These are phyloP conservation scores for Candida neerlandica DNA, from an alignment of 1,139 yeast genomes.

Conservation along the genomic window DNA sequence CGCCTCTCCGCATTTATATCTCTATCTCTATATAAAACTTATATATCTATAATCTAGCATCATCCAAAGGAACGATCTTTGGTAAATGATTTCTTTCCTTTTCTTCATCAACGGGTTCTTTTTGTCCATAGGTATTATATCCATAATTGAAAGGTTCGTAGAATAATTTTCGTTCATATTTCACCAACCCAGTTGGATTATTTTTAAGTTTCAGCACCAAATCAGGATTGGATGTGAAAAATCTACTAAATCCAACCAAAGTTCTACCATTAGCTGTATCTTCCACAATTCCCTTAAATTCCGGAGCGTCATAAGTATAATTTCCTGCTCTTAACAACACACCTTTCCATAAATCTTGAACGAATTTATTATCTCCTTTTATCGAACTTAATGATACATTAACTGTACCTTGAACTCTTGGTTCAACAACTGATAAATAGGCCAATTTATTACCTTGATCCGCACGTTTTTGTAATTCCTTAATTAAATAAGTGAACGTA, in stretches of 20 bases:
- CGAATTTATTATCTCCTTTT: conserved; percentile 35
- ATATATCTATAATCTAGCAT: conserved; percentile 5
- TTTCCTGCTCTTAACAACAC: conserved; percentile 50
- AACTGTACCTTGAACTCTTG: conserved; percentile 25
- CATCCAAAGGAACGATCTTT: conserved; percentile 2
- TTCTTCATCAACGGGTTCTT: conserved; percentile 20
- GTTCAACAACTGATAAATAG: conserved; percentile 56
- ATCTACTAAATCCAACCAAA: conserved; percentile 49
- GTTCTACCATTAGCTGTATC: conserved; percentile 40
- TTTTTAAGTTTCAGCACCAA: conserved; percentile 43
- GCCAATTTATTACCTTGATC: conserved; percentile 44
- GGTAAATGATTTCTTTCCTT: conserved; percentile 18
- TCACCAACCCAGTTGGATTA: conserved; percentile 41
- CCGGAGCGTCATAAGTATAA: conserved; percentile 31
- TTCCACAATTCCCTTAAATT: conserved; percentile 21
- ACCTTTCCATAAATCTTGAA: conserved; percentile 51
- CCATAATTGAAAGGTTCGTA: conserved; percentile 27
- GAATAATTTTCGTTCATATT: conserved; percentile 27
- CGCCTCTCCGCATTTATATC: too few species aligned
- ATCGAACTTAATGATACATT: conserved; percentile 14
- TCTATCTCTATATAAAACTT: too few species aligned
- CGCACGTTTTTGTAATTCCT: conserved; percentile 43
- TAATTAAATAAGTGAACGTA: conserved; percentile 35
- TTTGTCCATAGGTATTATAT: conserved; percentile 25
- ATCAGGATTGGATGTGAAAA: conserved; percentile 56